Evolutionary conservation across 192 early-diverging fungal species (phyloP).

Genomic region (Physocladia obscura): DNA sequence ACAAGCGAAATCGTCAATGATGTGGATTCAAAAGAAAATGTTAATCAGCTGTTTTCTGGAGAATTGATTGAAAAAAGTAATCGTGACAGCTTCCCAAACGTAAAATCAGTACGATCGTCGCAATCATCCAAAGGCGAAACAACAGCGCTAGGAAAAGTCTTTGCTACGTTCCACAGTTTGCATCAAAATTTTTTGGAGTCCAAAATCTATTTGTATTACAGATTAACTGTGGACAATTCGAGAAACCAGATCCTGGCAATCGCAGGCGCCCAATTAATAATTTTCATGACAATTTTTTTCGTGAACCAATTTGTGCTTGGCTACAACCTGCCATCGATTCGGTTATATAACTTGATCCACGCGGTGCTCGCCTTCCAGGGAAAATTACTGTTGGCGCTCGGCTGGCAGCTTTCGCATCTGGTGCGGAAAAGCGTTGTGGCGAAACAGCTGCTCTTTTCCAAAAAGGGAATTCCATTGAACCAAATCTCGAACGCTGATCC

Average conservation of each 20-base stretch:
- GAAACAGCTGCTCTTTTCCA: background rate
- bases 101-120: too few species aligned
- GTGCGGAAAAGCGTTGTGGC: conserved; percentile 1
- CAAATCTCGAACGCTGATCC: background rate
- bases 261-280: background rate
- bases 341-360: conserved; percentile 9
- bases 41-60: too few species aligned
- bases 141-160: too few species aligned
- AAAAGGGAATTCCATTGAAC: conserved; percentile 1
- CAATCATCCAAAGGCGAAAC: too few species aligned
- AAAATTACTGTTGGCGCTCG: background rate
- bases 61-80: too few species aligned
- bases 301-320: conserved; percentile 16
- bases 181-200: too few species aligned
- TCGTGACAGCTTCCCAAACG: too few species aligned
- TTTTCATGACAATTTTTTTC: background rate
- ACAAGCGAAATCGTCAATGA: too few species aligned
- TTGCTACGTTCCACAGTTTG: too few species aligned
- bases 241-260: background rate
- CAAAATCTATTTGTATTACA: too few species aligned
- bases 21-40: too few species aligned
- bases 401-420: background rate
- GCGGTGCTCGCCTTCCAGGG: conserved; percentile 2
- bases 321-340: background rate
- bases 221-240: background rate